Conservation (phyloP, 2,329 filamentous ascomycete genomes). For the Claviceps pusilla region DNA sequence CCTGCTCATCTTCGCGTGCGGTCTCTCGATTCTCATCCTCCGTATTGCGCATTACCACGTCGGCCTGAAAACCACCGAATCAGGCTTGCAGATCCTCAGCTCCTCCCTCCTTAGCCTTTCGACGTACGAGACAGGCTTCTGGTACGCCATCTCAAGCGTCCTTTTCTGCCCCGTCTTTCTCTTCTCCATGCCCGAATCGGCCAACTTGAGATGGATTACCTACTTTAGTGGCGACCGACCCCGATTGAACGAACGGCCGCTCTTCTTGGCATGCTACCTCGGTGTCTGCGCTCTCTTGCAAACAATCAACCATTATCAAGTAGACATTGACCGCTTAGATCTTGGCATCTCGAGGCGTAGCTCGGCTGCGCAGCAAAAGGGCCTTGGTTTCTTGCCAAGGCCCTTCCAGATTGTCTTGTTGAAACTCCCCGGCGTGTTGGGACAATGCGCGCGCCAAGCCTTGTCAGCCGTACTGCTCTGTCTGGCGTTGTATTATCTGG, state of each 20-base stretch:
- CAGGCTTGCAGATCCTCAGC: conserved; percentile 48
- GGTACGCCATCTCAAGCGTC: conserved; percentile 65
- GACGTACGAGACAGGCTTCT: conserved; percentile 54
- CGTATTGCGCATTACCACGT: conserved; percentile 74
- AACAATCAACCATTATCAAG: conserved; percentile 51
- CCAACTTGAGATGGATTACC: conserved; percentile 59
- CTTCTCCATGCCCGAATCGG: conserved; percentile 45
- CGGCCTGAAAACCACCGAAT: conserved; percentile 55
- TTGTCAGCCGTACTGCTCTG: conserved; percentile 28
- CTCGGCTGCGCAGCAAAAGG: conserved; percentile 10
- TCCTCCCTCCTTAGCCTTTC: conserved; percentile 42
- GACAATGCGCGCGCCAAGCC: conserved; percentile 24
- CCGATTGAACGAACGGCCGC: conserved; percentile 68
- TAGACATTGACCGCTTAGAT: conserved; percentile 55
- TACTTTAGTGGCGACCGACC: conserved; percentile 56
- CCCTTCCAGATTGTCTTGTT: conserved; percentile 21
- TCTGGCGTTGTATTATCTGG: conserved; percentile 43
- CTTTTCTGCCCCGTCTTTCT: conserved; percentile 72
- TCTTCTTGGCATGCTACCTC: conserved; percentile 64
- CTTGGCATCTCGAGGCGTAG: conserved; percentile 15
- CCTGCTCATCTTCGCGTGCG: conserved; percentile 58
- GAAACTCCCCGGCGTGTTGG: conserved; percentile 25
- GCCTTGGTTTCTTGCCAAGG: conserved; percentile 11
- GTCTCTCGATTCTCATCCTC: conserved; percentile 65
- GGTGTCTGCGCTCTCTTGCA: conserved; percentile 55